Evolutionary conservation across 768 basidiomycete species (phyloP).

Genomic region (Mycena sanguinolenta): DNA sequence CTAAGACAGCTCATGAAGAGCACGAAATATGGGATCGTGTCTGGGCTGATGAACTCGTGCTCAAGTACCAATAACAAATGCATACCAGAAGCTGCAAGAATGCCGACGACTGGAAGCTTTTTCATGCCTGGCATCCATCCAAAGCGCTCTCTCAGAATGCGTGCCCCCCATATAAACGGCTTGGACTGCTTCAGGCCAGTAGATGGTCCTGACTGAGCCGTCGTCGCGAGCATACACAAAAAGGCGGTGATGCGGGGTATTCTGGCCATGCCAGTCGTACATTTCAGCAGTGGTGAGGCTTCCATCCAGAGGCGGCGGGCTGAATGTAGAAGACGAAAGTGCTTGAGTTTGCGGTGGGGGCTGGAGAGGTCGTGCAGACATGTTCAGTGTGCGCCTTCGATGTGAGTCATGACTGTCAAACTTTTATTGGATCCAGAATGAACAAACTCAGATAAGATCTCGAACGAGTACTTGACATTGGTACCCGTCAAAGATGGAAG

Average conservation of each 20-base stretch:
- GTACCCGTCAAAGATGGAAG: too few species aligned
- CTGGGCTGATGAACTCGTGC: not conserved
- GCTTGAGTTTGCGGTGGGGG: not conserved
- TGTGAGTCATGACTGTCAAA: not conserved
- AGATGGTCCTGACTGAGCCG: not conserved
- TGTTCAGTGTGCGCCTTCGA: too few species aligned
- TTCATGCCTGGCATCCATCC: not conserved
- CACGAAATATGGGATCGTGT: not conserved
- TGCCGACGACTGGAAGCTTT: not conserved
- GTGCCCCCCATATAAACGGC: not conserved
- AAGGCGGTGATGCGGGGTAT: not conserved
- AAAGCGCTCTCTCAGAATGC: not conserved
- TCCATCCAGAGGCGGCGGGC: not conserved
- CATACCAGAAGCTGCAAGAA: not conserved
- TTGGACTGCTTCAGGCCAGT: not conserved
- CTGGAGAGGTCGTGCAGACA: not conserved
- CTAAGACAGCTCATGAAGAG: conserved; percentile 3
- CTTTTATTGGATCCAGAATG: not conserved
- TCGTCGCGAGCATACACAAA: not conserved
- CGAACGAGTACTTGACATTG: too few species aligned
- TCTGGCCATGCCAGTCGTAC: not conserved
- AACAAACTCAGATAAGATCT: too few species aligned
- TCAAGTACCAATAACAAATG: not conserved
- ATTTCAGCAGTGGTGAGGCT: not conserved
- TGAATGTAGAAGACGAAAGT: not conserved